Conservation (phyloP, 495 filamentous ascomycete species). For the Hypoxylon intermedium region DNA sequence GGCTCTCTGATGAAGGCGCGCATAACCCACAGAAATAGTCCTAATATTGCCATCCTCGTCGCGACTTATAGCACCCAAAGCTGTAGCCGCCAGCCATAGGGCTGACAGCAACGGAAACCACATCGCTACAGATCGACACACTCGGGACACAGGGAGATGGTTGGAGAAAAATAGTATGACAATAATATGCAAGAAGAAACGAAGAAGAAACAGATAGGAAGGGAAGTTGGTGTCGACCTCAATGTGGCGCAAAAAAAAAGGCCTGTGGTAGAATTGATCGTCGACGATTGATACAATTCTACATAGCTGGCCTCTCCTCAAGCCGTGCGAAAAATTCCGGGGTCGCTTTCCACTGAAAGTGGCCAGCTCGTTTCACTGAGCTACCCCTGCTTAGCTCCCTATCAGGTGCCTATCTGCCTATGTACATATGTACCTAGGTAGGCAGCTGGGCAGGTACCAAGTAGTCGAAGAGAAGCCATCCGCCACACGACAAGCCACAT, state of each 20-base stretch:
- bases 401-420: neutral
- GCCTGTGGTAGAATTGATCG: slow-evolving; percentile 27
- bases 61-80: slow-evolving; percentile 50
- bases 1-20: slow-evolving; percentile 18
- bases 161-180: neutral
- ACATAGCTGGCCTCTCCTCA: slow-evolving; percentile 48
- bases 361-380: slow-evolving; percentile 32
- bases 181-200: slow-evolving; percentile 28
- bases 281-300: slow-evolving; percentile 13
- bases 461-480: too few species aligned
- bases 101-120: slow-evolving; percentile 58
- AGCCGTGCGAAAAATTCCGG: slow-evolving; percentile 39
- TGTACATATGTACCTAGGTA: slow-evolving; percentile 6
- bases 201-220: slow-evolving; percentile 22
- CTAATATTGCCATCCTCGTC: slow-evolving; percentile 59
- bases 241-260: slow-evolving; percentile 19
- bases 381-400: slow-evolving; percentile 38
- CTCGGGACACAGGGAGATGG: slow-evolving; percentile 6
- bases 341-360: slow-evolving; percentile 35
- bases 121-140: slow-evolving; percentile 45
- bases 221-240: slow-evolving; percentile 24
- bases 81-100: slow-evolving; percentile 62
- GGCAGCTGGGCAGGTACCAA: too few species aligned
- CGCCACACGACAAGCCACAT: slow-evolving; percentile 9
- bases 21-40: slow-evolving; percentile 60